Evolutionary conservation across 345 rosid genomes (phyloP).

Genomic region (Barbarea vulgaris): DNA sequence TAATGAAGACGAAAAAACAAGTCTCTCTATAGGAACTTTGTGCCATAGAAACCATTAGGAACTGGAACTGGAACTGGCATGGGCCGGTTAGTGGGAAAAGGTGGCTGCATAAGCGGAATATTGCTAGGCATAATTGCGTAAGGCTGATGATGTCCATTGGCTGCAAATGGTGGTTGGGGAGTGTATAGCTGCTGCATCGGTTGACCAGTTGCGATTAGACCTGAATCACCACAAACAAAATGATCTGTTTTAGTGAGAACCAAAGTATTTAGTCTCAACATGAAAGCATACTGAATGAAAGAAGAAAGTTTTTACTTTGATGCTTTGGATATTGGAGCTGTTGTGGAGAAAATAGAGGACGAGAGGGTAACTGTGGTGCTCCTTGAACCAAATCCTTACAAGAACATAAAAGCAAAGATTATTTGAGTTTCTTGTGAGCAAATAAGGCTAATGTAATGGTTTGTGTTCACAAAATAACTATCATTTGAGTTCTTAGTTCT

Average conservation of each 20-base stretch:
- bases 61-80: constrained; percentile 49
- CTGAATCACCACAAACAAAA: constrained; percentile 25
- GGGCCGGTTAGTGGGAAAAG: constrained; percentile 42
- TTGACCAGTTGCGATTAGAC: constrained; percentile 20
- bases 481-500: constrained; percentile 47
- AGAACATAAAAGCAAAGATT: neutral
- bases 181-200: constrained; percentile 37
- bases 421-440: constrained; percentile 21
- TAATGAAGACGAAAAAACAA: neutral
- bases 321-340: constrained; percentile 63
- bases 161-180: constrained; percentile 52
- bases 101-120: constrained; percentile 52
- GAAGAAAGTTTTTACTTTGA: constrained; percentile 42
- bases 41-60: constrained; percentile 43
- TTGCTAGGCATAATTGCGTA: constrained; percentile 42
- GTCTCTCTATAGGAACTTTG: constrained; percentile 50
- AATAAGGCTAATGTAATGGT: neutral
- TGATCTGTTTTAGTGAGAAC: neutral
- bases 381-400: constrained; percentile 60
- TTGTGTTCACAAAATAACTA: neutral
- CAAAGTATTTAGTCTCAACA: constrained; percentile 5
- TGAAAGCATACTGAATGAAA: neutral
- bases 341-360: constrained; percentile 55
- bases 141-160: constrained; percentile 53
- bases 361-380: constrained; percentile 48